Percentiles rank a stretch among this genome's conserved stretches.
Evolutionary conservation across 805 yeast genomes (phyloP).

Genomic region (Priceomyces melissophilus): DNA sequence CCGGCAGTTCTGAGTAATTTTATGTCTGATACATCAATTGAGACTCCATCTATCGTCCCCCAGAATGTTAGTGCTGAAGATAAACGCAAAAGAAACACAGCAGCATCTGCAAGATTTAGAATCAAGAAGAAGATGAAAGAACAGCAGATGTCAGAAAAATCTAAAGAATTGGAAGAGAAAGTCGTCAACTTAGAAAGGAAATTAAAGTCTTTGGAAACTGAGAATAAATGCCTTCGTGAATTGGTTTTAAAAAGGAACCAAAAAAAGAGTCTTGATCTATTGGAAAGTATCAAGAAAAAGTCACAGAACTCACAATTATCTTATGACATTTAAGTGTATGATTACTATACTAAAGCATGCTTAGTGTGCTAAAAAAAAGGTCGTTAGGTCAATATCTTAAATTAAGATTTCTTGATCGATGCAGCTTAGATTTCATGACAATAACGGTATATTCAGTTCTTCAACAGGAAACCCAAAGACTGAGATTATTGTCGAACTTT

Average conservation of each 20-base stretch:
- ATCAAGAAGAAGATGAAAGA: conserved; percentile 89
- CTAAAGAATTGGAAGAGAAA: conserved; percentile 68
- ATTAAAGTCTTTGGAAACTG: conserved; percentile 87
- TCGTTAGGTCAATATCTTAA: not conserved
- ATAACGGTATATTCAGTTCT: conserved; percentile 15
- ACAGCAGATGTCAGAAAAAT: conserved; percentile 79
- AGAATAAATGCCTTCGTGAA: conserved; percentile 78
- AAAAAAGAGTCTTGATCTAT: conserved; percentile 48
- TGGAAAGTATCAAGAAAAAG: conserved; percentile 49
- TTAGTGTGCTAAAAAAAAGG: conserved; percentile 13
- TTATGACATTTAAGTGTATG: not conserved
- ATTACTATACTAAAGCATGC: conserved; percentile 5
- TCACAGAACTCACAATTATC: conserved; percentile 20
- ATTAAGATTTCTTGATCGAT: conserved; percentile 10
- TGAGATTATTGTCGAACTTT: conserved; percentile 2
- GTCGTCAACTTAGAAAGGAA: conserved; percentile 65
- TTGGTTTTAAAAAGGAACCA: conserved; percentile 79
- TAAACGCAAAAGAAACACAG: conserved; percentile 84
- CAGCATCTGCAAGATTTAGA: conserved; percentile 92
- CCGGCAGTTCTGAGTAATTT: not conserved
- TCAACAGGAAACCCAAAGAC: conserved; percentile 13
- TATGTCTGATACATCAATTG: not conserved
- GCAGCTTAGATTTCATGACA: conserved; percentile 13
- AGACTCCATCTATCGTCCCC: not conserved
- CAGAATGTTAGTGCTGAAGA: conserved; percentile 43